phyloP scores from a whole-genome alignment of 2,329 filamentous ascomycete species.

The Gaeumannomyces sp. region DNA sequence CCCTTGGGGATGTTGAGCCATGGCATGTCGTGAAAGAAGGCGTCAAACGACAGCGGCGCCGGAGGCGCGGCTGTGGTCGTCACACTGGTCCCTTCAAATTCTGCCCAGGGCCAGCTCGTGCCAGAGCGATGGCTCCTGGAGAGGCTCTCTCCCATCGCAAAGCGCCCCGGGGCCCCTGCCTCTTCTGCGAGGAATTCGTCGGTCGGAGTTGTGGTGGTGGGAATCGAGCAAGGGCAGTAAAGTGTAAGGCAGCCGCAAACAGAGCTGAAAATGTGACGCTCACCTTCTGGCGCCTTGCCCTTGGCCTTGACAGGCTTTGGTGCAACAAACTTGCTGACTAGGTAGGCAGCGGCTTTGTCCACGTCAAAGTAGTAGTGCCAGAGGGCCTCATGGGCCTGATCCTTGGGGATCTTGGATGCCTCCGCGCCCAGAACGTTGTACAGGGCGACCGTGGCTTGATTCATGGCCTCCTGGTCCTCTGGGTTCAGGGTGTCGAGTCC shows the following conservation, averaged over 20 bases:
- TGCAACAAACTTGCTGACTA: slow-evolving; percentile 59
- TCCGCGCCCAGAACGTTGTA: slow-evolving; percentile 56
- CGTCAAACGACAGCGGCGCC: slow-evolving; percentile 29
- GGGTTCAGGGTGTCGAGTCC: slow-evolving; percentile 39
- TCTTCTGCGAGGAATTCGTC: neutral
- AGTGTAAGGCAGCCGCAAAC: neutral
- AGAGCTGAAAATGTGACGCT: slow-evolving; percentile 14
- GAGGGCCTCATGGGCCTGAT: slow-evolving; percentile 78
- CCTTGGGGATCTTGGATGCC: slow-evolving; percentile 47
- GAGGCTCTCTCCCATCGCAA: neutral
- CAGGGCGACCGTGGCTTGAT: slow-evolving; percentile 60
- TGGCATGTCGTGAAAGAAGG: slow-evolving; percentile 77
- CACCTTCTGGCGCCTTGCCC: slow-evolving; percentile 17
- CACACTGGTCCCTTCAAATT: neutral
- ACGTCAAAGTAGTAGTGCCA: slow-evolving; percentile 98
- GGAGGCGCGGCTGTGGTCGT: neutral
- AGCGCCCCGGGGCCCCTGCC: neutral
- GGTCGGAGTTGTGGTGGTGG: neutral
- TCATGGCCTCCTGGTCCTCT: slow-evolving; percentile 48
- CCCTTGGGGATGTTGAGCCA: slow-evolving; percentile 71
- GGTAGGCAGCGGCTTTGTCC: slow-evolving; percentile 74
- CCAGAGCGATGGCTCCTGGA: neutral
- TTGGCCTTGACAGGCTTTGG: slow-evolving; percentile 29
- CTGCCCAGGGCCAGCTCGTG: neutral
- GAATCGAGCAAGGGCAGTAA: neutral